phyloP scores from a whole-genome alignment of 2,329 filamentous ascomycete species.

The Mycosphaerella sp. region DNA sequence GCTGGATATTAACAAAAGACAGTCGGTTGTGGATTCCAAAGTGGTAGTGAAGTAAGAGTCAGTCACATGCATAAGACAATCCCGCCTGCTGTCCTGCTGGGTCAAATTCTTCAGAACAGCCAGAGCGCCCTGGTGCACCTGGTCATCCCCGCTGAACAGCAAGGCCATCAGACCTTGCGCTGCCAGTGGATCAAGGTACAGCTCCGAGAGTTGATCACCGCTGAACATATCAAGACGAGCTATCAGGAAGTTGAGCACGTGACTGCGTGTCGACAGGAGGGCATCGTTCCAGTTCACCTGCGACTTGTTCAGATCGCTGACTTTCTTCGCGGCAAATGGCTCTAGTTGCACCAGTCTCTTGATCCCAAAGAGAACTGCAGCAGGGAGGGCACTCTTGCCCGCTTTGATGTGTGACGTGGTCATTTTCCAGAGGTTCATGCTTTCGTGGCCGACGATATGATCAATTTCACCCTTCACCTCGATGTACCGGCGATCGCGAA shows the following conservation, averaged over 20 bases:
- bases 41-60: conserved; percentile 51
- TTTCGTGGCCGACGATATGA: conserved; percentile 61
- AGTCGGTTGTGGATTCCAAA: conserved; percentile 51
- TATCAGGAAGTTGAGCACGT: conserved; percentile 66
- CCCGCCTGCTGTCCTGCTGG: conserved; percentile 56
- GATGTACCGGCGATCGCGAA: conserved; percentile 62
- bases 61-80: conserved; percentile 57
- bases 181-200: conserved; percentile 62
- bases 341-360: conserved; percentile 68
- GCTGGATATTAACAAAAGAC: conserved; percentile 50
- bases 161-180: conserved; percentile 70
- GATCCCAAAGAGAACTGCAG: conserved; percentile 64
- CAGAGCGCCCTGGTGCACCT: conserved; percentile 71
- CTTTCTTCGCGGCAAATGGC: conserved; percentile 49
- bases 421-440: conserved; percentile 69
- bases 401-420: conserved; percentile 63
- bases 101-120: conserved; percentile 80
- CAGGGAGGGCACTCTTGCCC: conserved; percentile 65
- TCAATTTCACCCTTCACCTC: conserved; percentile 56
- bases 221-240: conserved; percentile 73
- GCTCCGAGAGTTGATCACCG: conserved; percentile 57
- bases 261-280: conserved; percentile 55
- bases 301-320: conserved; percentile 42
- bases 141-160: conserved; percentile 72
- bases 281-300: conserved; percentile 72